phyloP scores from a whole-genome alignment of 2,329 filamentous ascomycete species.

The Phaeoacremonium minimum region DNA sequence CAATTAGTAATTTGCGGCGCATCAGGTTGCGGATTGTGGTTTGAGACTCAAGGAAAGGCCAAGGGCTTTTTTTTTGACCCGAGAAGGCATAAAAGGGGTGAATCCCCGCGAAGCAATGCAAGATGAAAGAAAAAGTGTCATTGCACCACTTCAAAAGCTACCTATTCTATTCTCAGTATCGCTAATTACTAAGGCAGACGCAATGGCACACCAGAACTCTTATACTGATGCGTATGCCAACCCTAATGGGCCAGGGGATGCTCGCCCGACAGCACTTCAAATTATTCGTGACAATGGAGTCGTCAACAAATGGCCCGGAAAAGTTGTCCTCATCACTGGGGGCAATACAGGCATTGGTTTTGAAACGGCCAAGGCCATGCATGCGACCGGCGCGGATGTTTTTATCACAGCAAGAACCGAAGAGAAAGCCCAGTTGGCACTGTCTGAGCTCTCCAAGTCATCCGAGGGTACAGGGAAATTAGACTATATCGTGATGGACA shows the following conservation, averaged over 20 bases:
- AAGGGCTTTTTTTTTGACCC: too few species aligned
- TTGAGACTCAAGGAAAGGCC: too few species aligned
- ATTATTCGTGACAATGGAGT: constrained; percentile 22
- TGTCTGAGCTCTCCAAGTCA: constrained; percentile 12
- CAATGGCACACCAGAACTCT: too few species aligned
- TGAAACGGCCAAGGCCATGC: constrained; percentile 32
- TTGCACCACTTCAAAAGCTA: too few species aligned
- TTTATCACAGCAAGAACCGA: constrained; percentile 34
- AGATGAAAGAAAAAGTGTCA: too few species aligned
- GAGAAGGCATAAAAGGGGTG: too few species aligned
- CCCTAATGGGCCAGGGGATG: constrained; percentile 22
- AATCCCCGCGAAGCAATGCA: too few species aligned
- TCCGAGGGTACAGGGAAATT: constrained; percentile 11
- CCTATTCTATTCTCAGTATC: too few species aligned
- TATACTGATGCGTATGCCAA: too few species aligned
- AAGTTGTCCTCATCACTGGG: constrained; percentile 34
- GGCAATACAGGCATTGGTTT: constrained; percentile 29
- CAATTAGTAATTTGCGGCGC: too few species aligned
- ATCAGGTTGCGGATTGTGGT: too few species aligned
- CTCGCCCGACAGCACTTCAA: constrained; percentile 24
- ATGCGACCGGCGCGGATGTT: constrained; percentile 34
- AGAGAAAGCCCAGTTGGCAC: constrained; percentile 14
- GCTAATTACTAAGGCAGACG: too few species aligned
- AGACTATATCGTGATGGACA: constrained; percentile 22
- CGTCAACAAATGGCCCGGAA: constrained; percentile 21